Conservation (phyloP, 495 filamentous ascomycete genomes). For the Penicillium steckii region DNA sequence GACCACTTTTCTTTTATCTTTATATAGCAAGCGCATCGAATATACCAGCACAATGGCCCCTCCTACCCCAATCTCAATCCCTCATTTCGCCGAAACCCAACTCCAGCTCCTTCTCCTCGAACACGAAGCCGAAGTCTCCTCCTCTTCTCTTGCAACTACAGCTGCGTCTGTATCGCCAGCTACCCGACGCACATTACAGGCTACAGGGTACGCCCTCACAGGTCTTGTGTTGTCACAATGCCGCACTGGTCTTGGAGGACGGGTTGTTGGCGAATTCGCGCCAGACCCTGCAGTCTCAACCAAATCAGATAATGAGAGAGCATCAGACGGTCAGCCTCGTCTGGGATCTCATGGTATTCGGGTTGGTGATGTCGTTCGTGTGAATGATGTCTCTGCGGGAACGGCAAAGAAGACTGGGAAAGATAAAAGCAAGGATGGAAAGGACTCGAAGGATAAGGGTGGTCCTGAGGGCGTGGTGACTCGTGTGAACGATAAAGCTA, state of each 20-base stretch:
- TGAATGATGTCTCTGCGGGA: slow-evolving; percentile 70
- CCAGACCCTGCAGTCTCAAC: slow-evolving; percentile 65
- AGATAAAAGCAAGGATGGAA: slow-evolving; percentile 64
- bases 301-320: slow-evolving; percentile 33
- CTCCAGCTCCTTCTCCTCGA: slow-evolving; percentile 75
- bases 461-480: slow-evolving; percentile 83
- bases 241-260: slow-evolving; percentile 89
- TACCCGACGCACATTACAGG: slow-evolving; percentile 72
- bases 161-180: slow-evolving; percentile 65
- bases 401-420: slow-evolving; percentile 63
- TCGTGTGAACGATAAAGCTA: slow-evolving; percentile 55
- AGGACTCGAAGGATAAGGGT: slow-evolving; percentile 31
- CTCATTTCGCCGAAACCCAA: slow-evolving; percentile 75
- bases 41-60: slow-evolving; percentile 16
- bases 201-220: slow-evolving; percentile 82
- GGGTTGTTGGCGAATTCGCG: slow-evolving; percentile 77
- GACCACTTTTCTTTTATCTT: neutral
- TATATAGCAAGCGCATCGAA: neutral
- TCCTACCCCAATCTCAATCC: slow-evolving; percentile 55
- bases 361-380: slow-evolving; percentile 81
- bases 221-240: slow-evolving; percentile 74
- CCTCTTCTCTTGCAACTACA: slow-evolving; percentile 60
- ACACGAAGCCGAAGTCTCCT: slow-evolving; percentile 63
- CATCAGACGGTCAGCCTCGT: slow-evolving; percentile 25
- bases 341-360: slow-evolving; percentile 82